Base-by-base conservation (phyloP, 805 yeast species). In the Kuraishia borneana region DNA sequence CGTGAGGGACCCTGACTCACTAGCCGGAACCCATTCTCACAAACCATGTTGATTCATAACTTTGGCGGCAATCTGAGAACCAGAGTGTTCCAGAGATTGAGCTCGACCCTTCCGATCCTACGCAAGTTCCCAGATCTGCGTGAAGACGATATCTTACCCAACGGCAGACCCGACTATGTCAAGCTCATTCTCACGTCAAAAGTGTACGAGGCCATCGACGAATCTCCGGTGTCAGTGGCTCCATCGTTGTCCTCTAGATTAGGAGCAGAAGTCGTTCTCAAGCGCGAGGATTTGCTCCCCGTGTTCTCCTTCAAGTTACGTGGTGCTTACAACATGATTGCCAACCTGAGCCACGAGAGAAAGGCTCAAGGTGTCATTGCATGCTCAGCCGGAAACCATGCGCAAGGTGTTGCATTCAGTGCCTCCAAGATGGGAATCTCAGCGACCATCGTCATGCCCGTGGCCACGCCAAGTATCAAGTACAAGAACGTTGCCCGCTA, bases 301-400 rank as follows among this genome's bases (percentile, higher is more conserved):
- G 98, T 92, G 4, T 94, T 92, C 57, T 81, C 94, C 30, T 92
- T 92, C 71, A 92, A 92, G 60, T 67, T 92, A 39, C 78, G 99
- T 54, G 99, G 99, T 39, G 99, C 98, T 13, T 85, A 88, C 60
- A 92, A 92, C 56, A 87, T 85, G 95, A 82, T 92, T 47, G 94
- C 97, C 23, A 83, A 89, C 47, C 59, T 92, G 33, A 74, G 76
- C 35, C 59, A 71, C n/a, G 73, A 69, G 31, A 63, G 77, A 45
- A 69, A 78, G 42, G 47, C 84, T 54, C 65, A 70, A 32, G 99
- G 99, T 46, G 96, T 92, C 36, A 82, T 94, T 52, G 96, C 97
- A 0, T 92, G 97, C 50, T 85, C 96, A 21, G 99, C 99, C 3
- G 99, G 99, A 23, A 92, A 92, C 57, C 99, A 92, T 48, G 99